phyloP scores from a whole-genome alignment of 805 yeast species.

The Teunomyces barrocoloradensis region DNA sequence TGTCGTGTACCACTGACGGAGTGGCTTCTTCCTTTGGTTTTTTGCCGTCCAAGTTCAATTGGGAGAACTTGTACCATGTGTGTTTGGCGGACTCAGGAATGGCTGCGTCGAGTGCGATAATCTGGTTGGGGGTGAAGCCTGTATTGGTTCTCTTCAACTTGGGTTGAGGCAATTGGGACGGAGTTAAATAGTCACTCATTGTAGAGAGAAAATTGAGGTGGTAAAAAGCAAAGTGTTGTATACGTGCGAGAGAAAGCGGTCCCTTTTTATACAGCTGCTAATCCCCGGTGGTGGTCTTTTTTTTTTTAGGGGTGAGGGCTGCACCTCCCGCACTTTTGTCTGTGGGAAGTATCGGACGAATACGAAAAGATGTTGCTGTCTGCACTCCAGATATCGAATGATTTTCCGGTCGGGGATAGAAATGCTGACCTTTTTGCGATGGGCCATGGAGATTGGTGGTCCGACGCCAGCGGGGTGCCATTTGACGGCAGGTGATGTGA shows the following conservation, averaged over 20 bases:
- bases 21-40: slow-evolving; percentile 34
- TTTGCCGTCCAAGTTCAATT: slow-evolving; percentile 28
- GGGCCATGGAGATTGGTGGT: neutral
- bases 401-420: neutral
- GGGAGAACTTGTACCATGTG: slow-evolving; percentile 71
- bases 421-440: neutral
- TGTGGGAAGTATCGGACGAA: neutral
- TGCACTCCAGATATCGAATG: neutral
- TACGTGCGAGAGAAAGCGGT: neutral
- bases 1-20: slow-evolving; percentile 23
- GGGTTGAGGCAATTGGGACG: slow-evolving; percentile 37
- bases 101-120: slow-evolving; percentile 73
- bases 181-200: slow-evolving; percentile 40
- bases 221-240: neutral
- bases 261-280: neutral
- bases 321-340: neutral
- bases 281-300: neutral
- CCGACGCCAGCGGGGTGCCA: neutral
- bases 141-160: slow-evolving; percentile 73
- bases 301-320: neutral
- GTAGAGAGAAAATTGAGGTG: neutral
- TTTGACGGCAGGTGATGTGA: neutral
- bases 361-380: neutral
- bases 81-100: slow-evolving; percentile 78
- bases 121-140: slow-evolving; percentile 89